Base-by-base conservation (phyloP, 805 yeast genomes). In the Phaffomyces thermotolerans region DNA sequence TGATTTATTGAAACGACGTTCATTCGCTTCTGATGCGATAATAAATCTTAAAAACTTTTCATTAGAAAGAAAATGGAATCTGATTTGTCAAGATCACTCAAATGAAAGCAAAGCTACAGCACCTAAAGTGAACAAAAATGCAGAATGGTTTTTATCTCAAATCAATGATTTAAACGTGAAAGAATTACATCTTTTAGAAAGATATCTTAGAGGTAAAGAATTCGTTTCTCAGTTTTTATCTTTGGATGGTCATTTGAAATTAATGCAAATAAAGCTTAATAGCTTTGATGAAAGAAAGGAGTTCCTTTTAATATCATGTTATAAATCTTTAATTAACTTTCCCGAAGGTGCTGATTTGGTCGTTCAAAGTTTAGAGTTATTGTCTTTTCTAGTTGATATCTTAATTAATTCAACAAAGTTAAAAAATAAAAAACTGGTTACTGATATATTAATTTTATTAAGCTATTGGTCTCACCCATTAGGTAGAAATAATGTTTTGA, bases 281-380 rank as follows among this genome's bases (percentile, higher is more conserved):
- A 65, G 69, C 45, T 69, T 65, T 37, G 78, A 79, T 46, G 60
- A 63, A 6, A 81, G 75, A 43, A 62, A 64, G 39, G 84, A 79
- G 53, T 72, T 67, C 42, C 58, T 72, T 27, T 63, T 79, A 13
- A 60, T 79, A 15, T 69, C 69, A 18, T 76, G 81, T 17, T 64
- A 78, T 41, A 73, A 72, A 51, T 67, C 73, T 42, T 56, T 79
- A 56, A 68, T 78, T 64, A 74, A 52, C 36, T 41, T 42, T 5
- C 33, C 45, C 4, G 48, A 42, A 25, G 62, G 63, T 3, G 46
- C 56, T 3, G 64, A 60, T 40, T 18, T 51, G 23, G 42, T 55
- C 14, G 52, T 56, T 8, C 62, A 61, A 29, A 48, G 55, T 20
- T 47, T 53, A 14, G 39, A 43, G 2, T 36, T 57, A 7, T 42